Evolutionary conservation across 192 early-diverging fungal genomes (phyloP).

Genomic region (Linnemannia exigua): DNA sequence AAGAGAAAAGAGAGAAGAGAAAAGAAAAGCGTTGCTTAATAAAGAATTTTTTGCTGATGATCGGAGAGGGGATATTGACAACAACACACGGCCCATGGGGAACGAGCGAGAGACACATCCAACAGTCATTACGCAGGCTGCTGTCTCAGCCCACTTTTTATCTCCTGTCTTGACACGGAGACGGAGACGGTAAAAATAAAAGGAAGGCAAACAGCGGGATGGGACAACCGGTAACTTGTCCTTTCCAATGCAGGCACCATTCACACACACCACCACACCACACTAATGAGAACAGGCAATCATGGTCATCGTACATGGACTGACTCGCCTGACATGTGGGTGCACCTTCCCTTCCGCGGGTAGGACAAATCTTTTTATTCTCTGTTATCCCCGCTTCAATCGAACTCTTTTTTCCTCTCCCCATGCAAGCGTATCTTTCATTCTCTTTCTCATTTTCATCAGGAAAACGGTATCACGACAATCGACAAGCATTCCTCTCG

Average conservation of each 20-base stretch:
- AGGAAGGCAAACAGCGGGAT: neutral
- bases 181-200: neutral
- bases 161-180: neutral
- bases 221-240: neutral
- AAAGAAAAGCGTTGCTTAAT: neutral
- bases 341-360: neutral
- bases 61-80: neutral
- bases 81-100: neutral
- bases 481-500: neutral
- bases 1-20: constrained; percentile 7
- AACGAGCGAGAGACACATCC: neutral
- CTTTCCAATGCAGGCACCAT: neutral
- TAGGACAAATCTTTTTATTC: neutral
- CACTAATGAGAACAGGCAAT: neutral
- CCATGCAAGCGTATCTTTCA: neutral
- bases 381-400: neutral
- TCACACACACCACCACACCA: neutral
- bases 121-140: too few relatives aligned
- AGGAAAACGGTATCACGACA: neutral
- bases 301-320: neutral
- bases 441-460: too few relatives aligned
- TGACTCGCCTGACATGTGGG: neutral
- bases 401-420: neutral
- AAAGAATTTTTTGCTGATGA: neutral
- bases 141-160: neutral